Evolutionary conservation across 495 filamentous ascomycete species (phyloP).

Genomic region (Aspergillus sclerotioniger): DNA sequence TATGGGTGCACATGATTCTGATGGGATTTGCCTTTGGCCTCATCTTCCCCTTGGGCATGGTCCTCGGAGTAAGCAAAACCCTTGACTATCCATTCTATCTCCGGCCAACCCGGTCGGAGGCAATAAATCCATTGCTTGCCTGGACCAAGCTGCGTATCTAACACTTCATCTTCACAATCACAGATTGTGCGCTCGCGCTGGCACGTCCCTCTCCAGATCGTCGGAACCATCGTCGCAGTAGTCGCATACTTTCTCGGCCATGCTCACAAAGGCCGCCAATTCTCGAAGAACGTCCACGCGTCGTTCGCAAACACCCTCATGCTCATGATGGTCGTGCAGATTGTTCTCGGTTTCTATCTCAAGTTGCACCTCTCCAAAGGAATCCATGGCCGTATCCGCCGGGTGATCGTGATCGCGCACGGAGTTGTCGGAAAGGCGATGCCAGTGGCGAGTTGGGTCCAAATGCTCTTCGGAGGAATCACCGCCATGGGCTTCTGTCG

Average conservation of each 20-base stretch:
- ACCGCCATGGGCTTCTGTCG: conserved; percentile 91
- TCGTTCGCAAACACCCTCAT: conserved; percentile 76
- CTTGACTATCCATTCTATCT: conserved; percentile 1
- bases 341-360: conserved; percentile 80
- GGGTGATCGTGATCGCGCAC: conserved; percentile 68
- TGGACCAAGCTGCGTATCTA: conserved; percentile 1
- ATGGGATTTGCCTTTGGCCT: conserved; percentile 85
- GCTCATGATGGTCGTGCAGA: conserved; percentile 71
- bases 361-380: conserved; percentile 85
- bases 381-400: conserved; percentile 74
- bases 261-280: conserved; percentile 83
- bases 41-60: conserved; percentile 93
- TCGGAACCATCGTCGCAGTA: conserved; percentile 72
- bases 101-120: not conserved
- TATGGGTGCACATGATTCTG: conserved; percentile 95
- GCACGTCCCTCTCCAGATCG: conserved; percentile 87
- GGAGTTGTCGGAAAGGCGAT: conserved; percentile 82
- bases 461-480: conserved; percentile 97
- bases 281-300: conserved; percentile 79
- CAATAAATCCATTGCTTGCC: not conserved
- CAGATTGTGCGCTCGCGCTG: conserved; percentile 87
- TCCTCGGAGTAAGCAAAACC: conserved; percentile 69
- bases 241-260: conserved; percentile 90
- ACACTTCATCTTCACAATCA: conserved; percentile 1
- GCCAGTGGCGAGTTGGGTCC: conserved; percentile 84